Evolutionary conservation across 352 stramenopile species (phyloP), one percentile per base, ranked within the genome.

Genomic region (Globisporangium barbulae): DNA sequence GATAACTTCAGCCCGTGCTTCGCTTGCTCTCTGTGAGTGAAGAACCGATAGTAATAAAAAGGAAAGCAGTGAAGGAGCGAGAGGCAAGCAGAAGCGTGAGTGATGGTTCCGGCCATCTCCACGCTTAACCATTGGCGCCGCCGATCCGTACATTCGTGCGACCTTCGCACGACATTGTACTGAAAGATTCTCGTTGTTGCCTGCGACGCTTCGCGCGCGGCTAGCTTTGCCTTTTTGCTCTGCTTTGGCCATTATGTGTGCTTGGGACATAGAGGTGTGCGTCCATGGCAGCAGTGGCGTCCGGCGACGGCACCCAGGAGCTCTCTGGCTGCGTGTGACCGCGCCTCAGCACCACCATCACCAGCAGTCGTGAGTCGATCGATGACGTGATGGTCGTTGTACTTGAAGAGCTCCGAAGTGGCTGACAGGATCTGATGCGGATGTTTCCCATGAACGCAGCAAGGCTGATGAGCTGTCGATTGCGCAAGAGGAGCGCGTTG

Each of bases 51-150:
- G 39, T 61, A 42, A 53, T 15, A 41, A 15, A 28, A 37, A 54
- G 6, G 31, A 49, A 28, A 10, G n/a, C 19, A 49, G 30, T 9
- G n/a, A 52, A 21, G 19, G 21, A 49, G 21, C n/a, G 45, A 30
- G n/a, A 59, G 53, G 35, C 31, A 33, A 59, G 33, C 8, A 59
- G 53, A 59, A 59, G 35, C 15, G 54, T 61, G 54, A 61, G 54
- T 61, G 54, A 61, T 61, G 54, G 54, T 61, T 39, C 12, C 12
- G 35, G 7, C 35, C 35, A 5, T 41, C n/a, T 15, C n/a, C 22
- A n/a, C 2, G 10, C 21, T 35, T 22, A 31, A 61, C 28, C 41
- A 62, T 45, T 62, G 56, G 56, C 37, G 41, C 17, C 9, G 55
- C 56, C 42, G 42, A 62, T 62, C 56, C 22, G n/a, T 8, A 55